Evolutionary conservation across 208 protist species (phyloP).

Genomic region (Crithidia bombi): DNA sequence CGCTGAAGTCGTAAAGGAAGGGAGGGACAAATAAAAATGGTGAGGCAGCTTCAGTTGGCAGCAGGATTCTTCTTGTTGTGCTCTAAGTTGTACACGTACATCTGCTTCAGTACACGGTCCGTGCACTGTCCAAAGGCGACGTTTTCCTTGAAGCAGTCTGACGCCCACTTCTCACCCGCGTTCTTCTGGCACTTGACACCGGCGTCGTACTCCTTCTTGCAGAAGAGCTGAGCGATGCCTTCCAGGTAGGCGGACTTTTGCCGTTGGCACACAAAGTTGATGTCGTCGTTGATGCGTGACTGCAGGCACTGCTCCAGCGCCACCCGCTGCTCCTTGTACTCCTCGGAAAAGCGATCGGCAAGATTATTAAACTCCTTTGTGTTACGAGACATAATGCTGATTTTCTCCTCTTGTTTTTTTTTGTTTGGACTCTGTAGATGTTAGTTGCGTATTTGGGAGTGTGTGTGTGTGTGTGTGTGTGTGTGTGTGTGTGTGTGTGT

Average conservation of each 20-base stretch:
- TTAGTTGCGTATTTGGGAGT: not conserved
- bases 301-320: conserved; percentile 76
- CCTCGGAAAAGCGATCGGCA: conserved; percentile 62
- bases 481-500: too few relatives aligned
- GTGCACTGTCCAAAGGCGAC: conserved; percentile 86
- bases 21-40: too few relatives aligned
- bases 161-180: conserved; percentile 76
- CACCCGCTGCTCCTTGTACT: conserved; percentile 60
- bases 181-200: conserved; percentile 76
- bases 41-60: conserved; percentile 54
- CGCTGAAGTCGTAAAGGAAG: not conserved
- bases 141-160: conserved; percentile 86
- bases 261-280: conserved; percentile 87
- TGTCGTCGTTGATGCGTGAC: conserved; percentile 83
- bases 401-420: conserved; percentile 19
- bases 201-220: conserved; percentile 73
- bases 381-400: conserved; percentile 68
- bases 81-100: conserved; percentile 90
- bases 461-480: too few relatives aligned
- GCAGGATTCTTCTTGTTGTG: conserved; percentile 78
- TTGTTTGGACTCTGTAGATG: not conserved
- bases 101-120: conserved; percentile 75
- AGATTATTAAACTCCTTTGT: conserved; percentile 83
- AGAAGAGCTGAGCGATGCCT: conserved; percentile 77
- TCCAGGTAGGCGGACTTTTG: conserved; percentile 80